These are phyloP conservation scores for Spathaspora passalidarum DNA, from an alignment of 805 yeast genomes.

Conservation along the genomic window DNA sequence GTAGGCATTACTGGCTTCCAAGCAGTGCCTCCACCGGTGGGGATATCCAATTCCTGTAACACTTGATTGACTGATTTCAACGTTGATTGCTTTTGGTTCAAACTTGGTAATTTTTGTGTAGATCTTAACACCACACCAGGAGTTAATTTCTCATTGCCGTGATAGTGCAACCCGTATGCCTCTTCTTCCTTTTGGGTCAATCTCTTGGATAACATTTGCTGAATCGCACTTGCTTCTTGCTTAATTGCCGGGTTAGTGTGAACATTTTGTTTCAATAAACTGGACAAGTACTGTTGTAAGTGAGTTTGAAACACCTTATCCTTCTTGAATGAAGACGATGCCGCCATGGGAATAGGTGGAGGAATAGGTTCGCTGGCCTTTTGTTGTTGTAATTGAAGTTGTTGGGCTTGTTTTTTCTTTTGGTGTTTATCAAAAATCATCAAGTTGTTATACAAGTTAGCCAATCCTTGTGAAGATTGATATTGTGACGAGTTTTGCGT, in stretches of 20 bases:
- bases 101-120: conserved; percentile 43
- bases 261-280: conserved; percentile 33
- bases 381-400: conserved; percentile 11
- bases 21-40: conserved; percentile 49
- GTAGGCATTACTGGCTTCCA: conserved; percentile 88
- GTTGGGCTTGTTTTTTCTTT: conserved; percentile 50
- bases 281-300: conserved; percentile 40
- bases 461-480: conserved; percentile 81
- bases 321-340: conserved; percentile 46
- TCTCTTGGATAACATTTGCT: conserved; percentile 48
- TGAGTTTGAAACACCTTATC: conserved; percentile 44
- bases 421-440: conserved; percentile 65
- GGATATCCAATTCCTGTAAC: conserved; percentile 75
- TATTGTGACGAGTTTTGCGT: conserved; percentile 74
- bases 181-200: conserved; percentile 77
- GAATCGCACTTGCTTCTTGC: conserved; percentile 37
- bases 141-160: conserved; percentile 60
- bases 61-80: conserved; percentile 70
- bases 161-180: conserved; percentile 78
- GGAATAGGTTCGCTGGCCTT: conserved; percentile 46
- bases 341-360: conserved; percentile 56
- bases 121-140: conserved; percentile 87
- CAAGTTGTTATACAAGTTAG: conserved; percentile 78
- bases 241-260: conserved; percentile 21
- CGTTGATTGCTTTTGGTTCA: conserved; percentile 61